A percentile compares a stretch with the other conserved stretches of the same genome.
Evolutionary conservation across 192 early-diverging fungal species (phyloP).

Genomic region (Entrophospora sp.): DNA sequence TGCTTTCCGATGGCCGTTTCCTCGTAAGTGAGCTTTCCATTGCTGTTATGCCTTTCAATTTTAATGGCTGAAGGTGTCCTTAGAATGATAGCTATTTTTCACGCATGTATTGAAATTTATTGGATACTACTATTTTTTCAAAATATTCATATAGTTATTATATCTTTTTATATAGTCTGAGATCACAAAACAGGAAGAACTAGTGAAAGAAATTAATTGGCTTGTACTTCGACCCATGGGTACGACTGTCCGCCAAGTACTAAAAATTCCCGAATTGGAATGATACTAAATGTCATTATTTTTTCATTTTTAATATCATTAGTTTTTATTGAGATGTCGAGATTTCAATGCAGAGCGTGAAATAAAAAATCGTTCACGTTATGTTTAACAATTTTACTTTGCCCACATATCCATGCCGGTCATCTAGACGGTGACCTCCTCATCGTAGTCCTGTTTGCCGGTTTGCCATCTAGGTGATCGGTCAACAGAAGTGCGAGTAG

Average conservation of each 20-base stretch:
- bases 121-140: neutral
- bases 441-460: neutral
- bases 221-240: slow-evolving; percentile 13
- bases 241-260: slow-evolving; percentile 18
- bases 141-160: neutral
- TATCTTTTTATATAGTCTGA: slow-evolving; percentile 11
- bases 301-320: too few relatives aligned
- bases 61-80: slow-evolving; percentile 8
- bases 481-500: slow-evolving; percentile 2
- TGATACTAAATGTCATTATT: too few relatives aligned
- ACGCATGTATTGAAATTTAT: neutral
- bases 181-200: slow-evolving; percentile 7
- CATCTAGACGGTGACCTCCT: slow-evolving; percentile 12
- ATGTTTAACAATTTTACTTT: too few relatives aligned
- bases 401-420: neutral
- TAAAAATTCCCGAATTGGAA: slow-evolving; percentile 18
- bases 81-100: slow-evolving; percentile 18
- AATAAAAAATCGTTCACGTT: too few relatives aligned
- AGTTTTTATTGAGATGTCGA: too few relatives aligned
- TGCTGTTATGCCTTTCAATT: slow-evolving; percentile 5
- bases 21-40: neutral
- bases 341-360: too few relatives aligned
- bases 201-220: slow-evolving; percentile 14
- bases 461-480: slow-evolving; percentile 3
- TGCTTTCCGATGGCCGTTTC: slow-evolving; percentile 18